Evolutionary conservation across 2,329 filamentous ascomycete species (phyloP), one percentile per base, ranked within the genome.

Genomic region (Neocucurbitaria cava): DNA sequence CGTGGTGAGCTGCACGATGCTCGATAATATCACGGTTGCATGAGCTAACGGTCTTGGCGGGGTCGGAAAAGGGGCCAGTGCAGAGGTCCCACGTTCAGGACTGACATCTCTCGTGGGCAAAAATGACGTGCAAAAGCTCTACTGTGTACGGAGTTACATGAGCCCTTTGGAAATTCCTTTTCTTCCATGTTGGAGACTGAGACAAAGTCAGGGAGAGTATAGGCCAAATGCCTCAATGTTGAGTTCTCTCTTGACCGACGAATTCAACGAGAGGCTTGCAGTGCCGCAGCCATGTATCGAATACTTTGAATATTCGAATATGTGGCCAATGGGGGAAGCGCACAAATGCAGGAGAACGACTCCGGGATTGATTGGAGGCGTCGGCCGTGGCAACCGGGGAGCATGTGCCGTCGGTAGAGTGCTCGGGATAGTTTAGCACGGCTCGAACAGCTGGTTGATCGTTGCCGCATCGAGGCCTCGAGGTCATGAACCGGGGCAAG

Each of bases 321-420:
- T 21, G 23, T 30, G 46, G 52, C 64, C 64, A 67, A 66, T 67
- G 26, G 54, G 46, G 21, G 33, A 52, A 35, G 36, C 38, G 28
- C 28, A 30, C 52, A 42, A 30, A 35, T 58, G 44, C 50, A 58
- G 51, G 45, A 58, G 51, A 35, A 38, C 46, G 33, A 48, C 44
- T 5, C 11, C 18, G 36, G 46, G 17, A 42, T 36, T 56, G 52
- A 52, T 58, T 65, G 58, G 60, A 54, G 50, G 58, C 56, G 54
- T 50, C 49, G 52, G 48, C 53, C 58, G 51, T 59, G 55, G 62
- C 55, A 61, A 51, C 57, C 65, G 65, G 65, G 66, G 64, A 62
- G 59, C 38, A 48, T 56, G 50, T 55, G 60, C 66, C 64, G 64
- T 38, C 58, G 53, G 64, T 39, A 55, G 35, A 45, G 49, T 43